These are phyloP conservation scores for Excoecaria agallocha DNA, from an alignment of 345 rosid genomes.

Conservation along the genomic window DNA sequence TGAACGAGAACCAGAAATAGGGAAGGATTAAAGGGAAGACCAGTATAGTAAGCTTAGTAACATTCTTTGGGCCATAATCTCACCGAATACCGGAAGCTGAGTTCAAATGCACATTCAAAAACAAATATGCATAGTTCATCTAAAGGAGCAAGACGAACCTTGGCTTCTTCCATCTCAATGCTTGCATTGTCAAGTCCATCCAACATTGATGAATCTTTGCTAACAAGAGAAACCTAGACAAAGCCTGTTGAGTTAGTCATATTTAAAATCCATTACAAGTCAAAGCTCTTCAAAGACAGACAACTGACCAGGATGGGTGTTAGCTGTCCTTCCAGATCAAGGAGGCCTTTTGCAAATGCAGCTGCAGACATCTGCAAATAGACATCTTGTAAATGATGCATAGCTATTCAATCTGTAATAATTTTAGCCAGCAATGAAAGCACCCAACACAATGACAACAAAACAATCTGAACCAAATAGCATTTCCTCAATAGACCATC, in stretches of 20 bases:
- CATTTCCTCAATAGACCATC: neutral
- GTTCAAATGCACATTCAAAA: slow-evolving; percentile 1
- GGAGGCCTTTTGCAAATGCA: slow-evolving; percentile 99
- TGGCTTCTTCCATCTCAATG: slow-evolving; percentile 90
- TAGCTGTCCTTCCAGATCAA: slow-evolving; percentile 96
- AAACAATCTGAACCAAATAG: slow-evolving; percentile 9
- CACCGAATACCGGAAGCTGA: neutral
- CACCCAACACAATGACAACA: slow-evolving; percentile 13
- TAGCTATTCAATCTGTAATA: slow-evolving; percentile 3
- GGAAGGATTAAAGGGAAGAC: neutral
- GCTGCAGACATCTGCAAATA: slow-evolving; percentile 96
- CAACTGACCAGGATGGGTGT: slow-evolving; percentile 91
- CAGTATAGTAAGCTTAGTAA: neutral
- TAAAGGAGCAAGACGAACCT: slow-evolving; percentile 52
- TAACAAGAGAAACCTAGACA: slow-evolving; percentile 93
- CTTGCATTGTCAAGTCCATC: slow-evolving; percentile 98
- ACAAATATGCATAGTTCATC: slow-evolving; percentile 7
- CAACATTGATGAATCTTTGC: slow-evolving; percentile 99
- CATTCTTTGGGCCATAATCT: neutral
- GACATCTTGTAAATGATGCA: slow-evolving; percentile 10
- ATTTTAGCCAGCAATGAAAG: neutral
- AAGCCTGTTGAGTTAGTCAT: slow-evolving; percentile 23
- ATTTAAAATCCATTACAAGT: slow-evolving; percentile 14
- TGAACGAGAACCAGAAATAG: neutral
- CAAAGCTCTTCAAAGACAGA: slow-evolving; percentile 15